Evolutionary conservation across 2,329 filamentous ascomycete genomes (phyloP), one percentile per base, ranked within the genome.

Genomic region (Penicillium italicum): DNA sequence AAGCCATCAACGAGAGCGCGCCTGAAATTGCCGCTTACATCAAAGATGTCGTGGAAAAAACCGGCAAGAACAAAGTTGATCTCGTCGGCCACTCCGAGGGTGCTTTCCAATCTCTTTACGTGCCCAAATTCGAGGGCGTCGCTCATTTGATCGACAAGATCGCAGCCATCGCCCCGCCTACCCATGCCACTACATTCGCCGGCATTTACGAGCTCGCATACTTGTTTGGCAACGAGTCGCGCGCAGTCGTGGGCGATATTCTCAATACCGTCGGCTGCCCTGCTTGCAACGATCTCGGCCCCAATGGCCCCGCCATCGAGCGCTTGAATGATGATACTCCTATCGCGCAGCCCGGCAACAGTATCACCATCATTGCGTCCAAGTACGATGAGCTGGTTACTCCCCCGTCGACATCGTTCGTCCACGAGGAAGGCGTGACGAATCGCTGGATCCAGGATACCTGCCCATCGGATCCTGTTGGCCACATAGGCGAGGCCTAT

Each of bases 51-150:
- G 57, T 62, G 16, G 50, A 65, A 5, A 66, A 69, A 55, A 75
- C 75, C 3, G 71, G 70, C 10, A 70, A 72, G 5, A 41, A 51
- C n/a, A 75, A 74, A 46, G 65, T 78, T 30, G 70, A 77, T 51
- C 55, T 77, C 0, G 73, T 78, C 16, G 76, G 76, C 8, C 75
- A 78, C 60, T 77, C 75, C 2, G 76, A 78, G 60, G 76, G 76
- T 41, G 76, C 66, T 6, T 75, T 77, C 52, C 74, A 76, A 55
- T 53, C 70, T 1, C 62, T 78, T 2, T 74, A 74, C 48, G 72
- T 74, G 10, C 71, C 72, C n/a, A 74, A 74, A 43, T 73, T 74
- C 59, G 64, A 72, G 24, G 62, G 65, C 2, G 67, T 73, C 3
- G 51, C 68, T 18, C 51, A 58, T 10, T 40, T 69, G 8, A 46